Evolutionary conservation across 2,329 filamentous ascomycete genomes (phyloP), one percentile per base, ranked within the genome.

Genomic region (Microsporum ferrugineum): DNA sequence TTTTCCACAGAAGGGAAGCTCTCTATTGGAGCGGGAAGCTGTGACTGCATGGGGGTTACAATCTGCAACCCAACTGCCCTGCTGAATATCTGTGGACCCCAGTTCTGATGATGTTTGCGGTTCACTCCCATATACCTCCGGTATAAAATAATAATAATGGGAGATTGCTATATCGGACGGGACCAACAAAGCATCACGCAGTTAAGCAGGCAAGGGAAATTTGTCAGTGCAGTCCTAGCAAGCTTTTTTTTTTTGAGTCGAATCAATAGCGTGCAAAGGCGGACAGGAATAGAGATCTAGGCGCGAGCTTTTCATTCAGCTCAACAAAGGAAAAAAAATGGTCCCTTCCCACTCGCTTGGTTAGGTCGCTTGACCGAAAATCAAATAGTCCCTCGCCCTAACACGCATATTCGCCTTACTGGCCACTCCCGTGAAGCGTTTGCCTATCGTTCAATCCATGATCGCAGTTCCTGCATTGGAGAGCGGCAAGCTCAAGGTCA

Each of bases 21-120:
- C 49, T 36, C 31, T 29, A 31, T 36, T 55, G 49, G 49, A 34
- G 7, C 31, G 49, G 33, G 49, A 36, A n/a, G 27, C 23, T 12
- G 49, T 29, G 49, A 34, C 49, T 33, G 49, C 23, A 53, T 53
- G 49, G 49, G 27, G 27, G 27, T 23, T 36, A 36, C 49, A 34
- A 55, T 55, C 29, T 23, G 29, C 29, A 55, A 55, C 33, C 12
- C 49, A 36, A 55, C 49, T 36, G 49, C 33, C 49, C 31, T 55
- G 49, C 49, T 55, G 49, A 34, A 29, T 55, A 29, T 36, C 31
- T 55, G 49, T 55, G 49, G 49, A 55, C n/a, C 49, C 49, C 49
- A 3, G 6, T n/a, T 8, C 12, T 34, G 5, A 8, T 55, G 2
- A 5, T 55, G 14, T 34, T 55, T 34, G 10, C 5, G n/a, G 31